Percentiles rank a stretch among this genome's conserved stretches.
phyloP scores from a whole-genome alignment of 1,284 basidiomycete genomes.

The Ustilago curta region DNA sequence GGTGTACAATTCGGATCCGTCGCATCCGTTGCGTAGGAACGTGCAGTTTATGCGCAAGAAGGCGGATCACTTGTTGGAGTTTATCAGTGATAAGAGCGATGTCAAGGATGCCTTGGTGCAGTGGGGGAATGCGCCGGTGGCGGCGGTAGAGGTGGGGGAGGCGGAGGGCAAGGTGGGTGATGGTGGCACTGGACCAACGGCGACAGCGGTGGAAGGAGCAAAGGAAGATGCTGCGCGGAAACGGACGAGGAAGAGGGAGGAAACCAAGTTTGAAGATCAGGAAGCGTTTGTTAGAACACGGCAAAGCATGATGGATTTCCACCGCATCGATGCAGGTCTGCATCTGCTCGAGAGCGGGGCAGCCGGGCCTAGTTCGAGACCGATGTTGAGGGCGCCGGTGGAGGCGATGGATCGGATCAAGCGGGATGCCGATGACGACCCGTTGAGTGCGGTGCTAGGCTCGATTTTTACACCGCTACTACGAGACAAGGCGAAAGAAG shows the following conservation, averaged over 20 bases:
- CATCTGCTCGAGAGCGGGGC: slow-evolving; percentile 6
- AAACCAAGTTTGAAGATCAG: slow-evolving; percentile 65
- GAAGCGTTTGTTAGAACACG: slow-evolving; percentile 82
- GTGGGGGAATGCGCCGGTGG: slow-evolving; percentile 48
- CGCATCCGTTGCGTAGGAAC: slow-evolving; percentile 64
- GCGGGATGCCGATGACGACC: slow-evolving; percentile 22
- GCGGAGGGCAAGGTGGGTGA: slow-evolving; percentile 2
- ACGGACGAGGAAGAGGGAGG: slow-evolving; percentile 14
- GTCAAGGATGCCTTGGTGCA: slow-evolving; percentile 62
- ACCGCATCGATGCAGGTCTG: slow-evolving; percentile 44
- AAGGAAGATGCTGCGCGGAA: slow-evolving; percentile 12
- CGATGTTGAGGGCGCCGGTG: slow-evolving; percentile 23
- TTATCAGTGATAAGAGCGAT: slow-evolving; percentile 88
- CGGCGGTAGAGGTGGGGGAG: neutral
- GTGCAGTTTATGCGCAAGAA: slow-evolving; percentile 66
- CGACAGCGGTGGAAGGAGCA: neutral
- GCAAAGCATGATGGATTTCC: slow-evolving; percentile 75
- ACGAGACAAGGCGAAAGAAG: slow-evolving; percentile 44
- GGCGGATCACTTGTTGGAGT: slow-evolving; percentile 77
- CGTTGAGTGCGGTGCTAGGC: slow-evolving; percentile 24
- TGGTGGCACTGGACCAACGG: neutral
- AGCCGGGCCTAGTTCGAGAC: slow-evolving; percentile 39
- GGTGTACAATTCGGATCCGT: slow-evolving; percentile 86
- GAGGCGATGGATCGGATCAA: slow-evolving; percentile 40
- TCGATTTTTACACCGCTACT: slow-evolving; percentile 26